Conservation (phyloP, 768 basidiomycete species). For the Termitomyces sp. region DNA sequence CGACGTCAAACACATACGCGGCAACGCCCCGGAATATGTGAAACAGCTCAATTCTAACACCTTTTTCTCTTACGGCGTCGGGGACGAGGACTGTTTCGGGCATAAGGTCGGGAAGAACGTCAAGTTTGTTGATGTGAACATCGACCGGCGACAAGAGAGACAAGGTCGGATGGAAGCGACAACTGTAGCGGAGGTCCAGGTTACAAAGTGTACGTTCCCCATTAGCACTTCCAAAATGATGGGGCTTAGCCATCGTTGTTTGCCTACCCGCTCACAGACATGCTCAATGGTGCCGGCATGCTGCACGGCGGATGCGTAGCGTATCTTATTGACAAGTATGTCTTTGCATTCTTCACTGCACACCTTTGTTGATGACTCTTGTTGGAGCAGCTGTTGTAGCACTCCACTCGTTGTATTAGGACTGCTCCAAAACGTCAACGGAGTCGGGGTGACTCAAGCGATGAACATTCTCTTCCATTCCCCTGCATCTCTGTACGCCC, state of each 20-base stretch:
- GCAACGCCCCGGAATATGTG: constrained; percentile 58
- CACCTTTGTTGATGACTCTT: neutral
- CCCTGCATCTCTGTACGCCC: constrained; percentile 57
- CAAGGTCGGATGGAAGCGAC: constrained; percentile 56
- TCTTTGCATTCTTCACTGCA: constrained; percentile 14
- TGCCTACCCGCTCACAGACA: constrained; percentile 35
- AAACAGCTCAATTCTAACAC: constrained; percentile 70
- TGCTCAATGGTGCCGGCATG: constrained; percentile 76
- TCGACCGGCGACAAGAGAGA: constrained; percentile 41
- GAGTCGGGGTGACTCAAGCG: constrained; percentile 72
- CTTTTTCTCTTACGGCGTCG: constrained; percentile 69
- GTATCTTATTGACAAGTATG: constrained; percentile 72
- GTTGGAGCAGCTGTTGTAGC: constrained; percentile 49
- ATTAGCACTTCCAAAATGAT: neutral
- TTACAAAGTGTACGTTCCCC: constrained; percentile 51
- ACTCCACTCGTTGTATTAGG: constrained; percentile 69
- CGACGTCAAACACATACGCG: constrained; percentile 53
- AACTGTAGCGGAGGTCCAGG: constrained; percentile 58
- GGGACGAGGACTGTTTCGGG: constrained; percentile 58
- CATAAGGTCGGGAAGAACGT: constrained; percentile 57
- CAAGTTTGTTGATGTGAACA: constrained; percentile 57
- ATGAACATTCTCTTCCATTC: constrained; percentile 71
- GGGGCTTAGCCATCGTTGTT: neutral
- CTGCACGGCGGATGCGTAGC: constrained; percentile 74
- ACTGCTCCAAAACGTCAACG: constrained; percentile 54